These are phyloP conservation scores for Sarocladium oryzae DNA, from an alignment of 2,329 filamentous ascomycete genomes.

Conservation along the genomic window DNA sequence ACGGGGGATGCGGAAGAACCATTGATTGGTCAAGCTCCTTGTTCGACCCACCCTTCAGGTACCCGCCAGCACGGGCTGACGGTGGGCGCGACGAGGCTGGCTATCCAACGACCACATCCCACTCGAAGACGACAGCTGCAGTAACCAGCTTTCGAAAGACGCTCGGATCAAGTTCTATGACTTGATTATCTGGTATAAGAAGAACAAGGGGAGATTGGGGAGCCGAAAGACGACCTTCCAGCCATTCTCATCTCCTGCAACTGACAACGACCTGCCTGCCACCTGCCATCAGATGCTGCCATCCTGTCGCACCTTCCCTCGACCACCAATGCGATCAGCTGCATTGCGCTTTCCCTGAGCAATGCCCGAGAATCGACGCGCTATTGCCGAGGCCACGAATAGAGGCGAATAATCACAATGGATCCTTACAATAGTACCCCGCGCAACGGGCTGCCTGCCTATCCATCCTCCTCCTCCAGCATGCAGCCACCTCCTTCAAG, in stretches of 20 bases:
- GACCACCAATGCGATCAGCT: slow-evolving; percentile 20
- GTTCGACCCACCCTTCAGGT: neutral
- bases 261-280: neutral
- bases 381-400: slow-evolving; percentile 21
- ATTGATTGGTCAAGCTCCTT: neutral
- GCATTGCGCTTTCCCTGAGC: slow-evolving; percentile 19
- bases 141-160: neutral
- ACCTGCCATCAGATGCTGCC: neutral
- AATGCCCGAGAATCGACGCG: slow-evolving; percentile 23
- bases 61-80: slow-evolving; percentile 1
- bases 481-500: slow-evolving; percentile 23
- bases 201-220: neutral
- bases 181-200: neutral
- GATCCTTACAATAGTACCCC: slow-evolving; percentile 20
- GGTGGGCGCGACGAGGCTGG: slow-evolving; percentile 9
- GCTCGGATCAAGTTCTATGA: neutral
- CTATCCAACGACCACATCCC: neutral
- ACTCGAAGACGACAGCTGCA: neutral
- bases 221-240: neutral
- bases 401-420: slow-evolving; percentile 21
- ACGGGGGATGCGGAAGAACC: slow-evolving; percentile 2
- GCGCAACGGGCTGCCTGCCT: slow-evolving; percentile 25
- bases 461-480: slow-evolving; percentile 16
- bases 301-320: slow-evolving; percentile 10
- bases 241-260: neutral